A percentile compares a stretch with the other conserved stretches of the same genome.
Evolutionary conservation across 192 early-diverging fungal species (phyloP).

Genomic region (Podila epigama): DNA sequence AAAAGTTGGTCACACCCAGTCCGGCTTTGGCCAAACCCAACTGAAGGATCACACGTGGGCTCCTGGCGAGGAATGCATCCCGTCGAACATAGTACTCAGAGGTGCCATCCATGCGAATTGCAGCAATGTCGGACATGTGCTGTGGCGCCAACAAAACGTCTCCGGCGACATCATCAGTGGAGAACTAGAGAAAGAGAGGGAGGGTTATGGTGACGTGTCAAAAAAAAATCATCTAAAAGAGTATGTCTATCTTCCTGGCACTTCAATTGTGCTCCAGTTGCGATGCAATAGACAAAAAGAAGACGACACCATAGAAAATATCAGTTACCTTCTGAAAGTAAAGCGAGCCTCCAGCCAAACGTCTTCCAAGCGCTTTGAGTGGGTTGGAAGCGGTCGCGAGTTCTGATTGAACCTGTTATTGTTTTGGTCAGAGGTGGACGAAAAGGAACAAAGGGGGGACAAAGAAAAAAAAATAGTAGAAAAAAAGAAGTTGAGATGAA

Average conservation of each 20-base stretch:
- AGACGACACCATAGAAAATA: too few species aligned
- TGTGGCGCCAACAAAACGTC: constrained; percentile 74
- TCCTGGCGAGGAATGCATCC: constrained; percentile 67
- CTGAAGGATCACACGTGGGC: constrained; percentile 60
- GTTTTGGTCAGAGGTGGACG: too few species aligned
- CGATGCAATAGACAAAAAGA: neutral
- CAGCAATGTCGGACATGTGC: constrained; percentile 67
- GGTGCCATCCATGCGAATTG: constrained; percentile 62
- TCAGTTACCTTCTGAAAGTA: constrained; percentile 49
- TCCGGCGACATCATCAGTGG: constrained; percentile 60
- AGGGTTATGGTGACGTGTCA: neutral
- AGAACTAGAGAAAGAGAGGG: constrained; percentile 50
- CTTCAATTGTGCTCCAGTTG: neutral
- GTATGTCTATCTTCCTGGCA: too few species aligned
- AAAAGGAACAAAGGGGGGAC: too few species aligned
- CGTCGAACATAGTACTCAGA: constrained; percentile 70
- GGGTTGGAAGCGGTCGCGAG: constrained; percentile 40
- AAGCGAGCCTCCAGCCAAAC: constrained; percentile 42
- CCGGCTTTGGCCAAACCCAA: constrained; percentile 47
- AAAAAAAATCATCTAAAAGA: too few species aligned
- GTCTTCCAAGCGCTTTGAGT: constrained; percentile 44
- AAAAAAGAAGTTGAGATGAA: neutral
- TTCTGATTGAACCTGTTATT: constrained; percentile 37
- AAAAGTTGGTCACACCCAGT: constrained; percentile 62
- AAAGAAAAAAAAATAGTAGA: neutral